Percentiles rank a stretch among this genome's conserved stretches.
Evolutionary conservation across 352 stramenopile genomes (phyloP).

Genomic region (Phytophthora uliginosa): DNA sequence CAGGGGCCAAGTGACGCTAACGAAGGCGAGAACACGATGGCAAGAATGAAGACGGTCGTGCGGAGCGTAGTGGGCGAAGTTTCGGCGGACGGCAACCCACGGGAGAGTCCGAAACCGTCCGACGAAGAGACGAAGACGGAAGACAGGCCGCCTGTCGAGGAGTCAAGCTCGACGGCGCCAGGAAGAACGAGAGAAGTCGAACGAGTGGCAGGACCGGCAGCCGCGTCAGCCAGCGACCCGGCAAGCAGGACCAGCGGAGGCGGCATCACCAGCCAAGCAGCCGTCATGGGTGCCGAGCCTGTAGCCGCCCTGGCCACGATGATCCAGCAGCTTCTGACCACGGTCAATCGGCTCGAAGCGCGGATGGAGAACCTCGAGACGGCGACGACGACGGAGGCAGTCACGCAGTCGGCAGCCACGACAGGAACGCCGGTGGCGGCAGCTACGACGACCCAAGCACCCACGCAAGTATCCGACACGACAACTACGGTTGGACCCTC

Average conservation of each 20-base stretch:
- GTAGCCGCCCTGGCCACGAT: neutral
- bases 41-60: neutral
- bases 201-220: neutral
- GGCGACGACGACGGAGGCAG: neutral
- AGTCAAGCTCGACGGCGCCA: neutral
- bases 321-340: neutral
- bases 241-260: no score
- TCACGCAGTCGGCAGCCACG: neutral
- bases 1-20: neutral
- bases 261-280: neutral
- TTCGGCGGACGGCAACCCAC: neutral
- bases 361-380: neutral
- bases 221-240: neutral
- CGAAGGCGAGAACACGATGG: neutral
- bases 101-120: neutral
- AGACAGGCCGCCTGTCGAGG: neutral
- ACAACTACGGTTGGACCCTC: neutral
- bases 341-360: neutral
- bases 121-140: neutral
- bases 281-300: neutral
- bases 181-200: neutral
- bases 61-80: neutral
- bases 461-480: neutral
- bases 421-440: neutral
- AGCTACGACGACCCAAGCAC: neutral